Base-by-base conservation (phyloP, 805 yeast genomes). In the Metschnikowia shivogae region DNA sequence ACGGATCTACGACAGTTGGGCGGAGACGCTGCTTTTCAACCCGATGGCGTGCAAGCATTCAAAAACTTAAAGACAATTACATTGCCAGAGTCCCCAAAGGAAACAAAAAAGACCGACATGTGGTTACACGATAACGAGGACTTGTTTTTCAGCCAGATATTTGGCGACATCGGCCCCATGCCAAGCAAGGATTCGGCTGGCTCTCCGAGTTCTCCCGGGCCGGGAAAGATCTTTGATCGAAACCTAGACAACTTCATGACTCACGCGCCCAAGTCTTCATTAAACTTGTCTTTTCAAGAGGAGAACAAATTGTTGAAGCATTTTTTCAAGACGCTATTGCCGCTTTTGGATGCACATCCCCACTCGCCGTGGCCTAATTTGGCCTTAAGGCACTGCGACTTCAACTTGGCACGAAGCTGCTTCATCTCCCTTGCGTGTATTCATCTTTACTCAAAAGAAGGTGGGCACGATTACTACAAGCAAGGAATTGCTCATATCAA, bases 321-420 rank as follows among this genome's bases (percentile, higher is more conserved):
- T 57, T 79, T 78, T 53, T 79, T 78, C 58, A 73, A 76, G 50
- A 73, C 76, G 47, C 62, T 79, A 31, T 58, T 79, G 5, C 81
- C 80, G 1, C 54, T 78, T 34, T 58, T 78, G 29, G 84, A 79
- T 60, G 81, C 81, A 0, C 82, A 79, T 54, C 84, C 83, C 0
- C 74, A 75, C 34, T 67, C 81, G 1, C 83, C 83, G 3, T 77
- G 82, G 82, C 84, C 84, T 0, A 78, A 77, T 46, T 57, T 79
- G 45, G 81, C 81, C 35, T 62, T 79, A 48, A 71, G 73, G 42
- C 78, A 78, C 54, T 78, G 83, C 52, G 81, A 78, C 53, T 71
- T 76, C 50, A 80, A 78, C 50, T 70, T 79, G 37, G 82, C 83
- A 0, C 65, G 80, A 44, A 74, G 80, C 48, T 79, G 84, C 48